These are phyloP conservation scores for Aspergillus awamori DNA, from an alignment of 2,329 filamentous ascomycete genomes.

Conservation along the genomic window DNA sequence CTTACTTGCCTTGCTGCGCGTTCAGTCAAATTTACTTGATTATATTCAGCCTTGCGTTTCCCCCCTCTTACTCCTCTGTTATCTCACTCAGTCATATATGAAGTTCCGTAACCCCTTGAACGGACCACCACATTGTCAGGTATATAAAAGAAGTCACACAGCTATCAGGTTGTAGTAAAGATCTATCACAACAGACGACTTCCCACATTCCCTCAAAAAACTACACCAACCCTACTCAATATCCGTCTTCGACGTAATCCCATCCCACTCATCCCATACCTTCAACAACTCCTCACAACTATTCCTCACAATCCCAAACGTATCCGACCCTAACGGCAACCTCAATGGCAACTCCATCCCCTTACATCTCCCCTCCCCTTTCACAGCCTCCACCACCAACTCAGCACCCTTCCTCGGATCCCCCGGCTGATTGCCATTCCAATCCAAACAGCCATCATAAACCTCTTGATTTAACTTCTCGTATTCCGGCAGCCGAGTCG, in stretches of 20 bases:
- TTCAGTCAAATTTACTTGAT: too few relatives aligned
- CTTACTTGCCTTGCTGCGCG: too few relatives aligned
- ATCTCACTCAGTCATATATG: too few relatives aligned
- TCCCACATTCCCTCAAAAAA: too few relatives aligned
- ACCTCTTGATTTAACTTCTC: constrained; percentile 9
- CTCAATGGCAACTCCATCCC: constrained; percentile 15
- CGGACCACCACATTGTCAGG: too few relatives aligned
- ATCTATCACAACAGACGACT: too few relatives aligned
- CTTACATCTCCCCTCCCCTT: constrained; percentile 13
- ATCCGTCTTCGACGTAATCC: neutral
- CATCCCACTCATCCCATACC: neutral
- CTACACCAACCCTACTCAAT: neutral
- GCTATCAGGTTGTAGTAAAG: too few relatives aligned
- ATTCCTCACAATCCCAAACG: constrained; percentile 11
- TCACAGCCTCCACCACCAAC: constrained; percentile 18
- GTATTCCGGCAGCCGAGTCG: constrained; percentile 14
- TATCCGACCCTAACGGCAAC: constrained; percentile 16
- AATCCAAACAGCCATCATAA: neutral
- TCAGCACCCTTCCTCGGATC: constrained; percentile 16
- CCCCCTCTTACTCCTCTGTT: too few relatives aligned
- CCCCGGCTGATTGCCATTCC: constrained; percentile 16
- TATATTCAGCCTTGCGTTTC: too few relatives aligned
- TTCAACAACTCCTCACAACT: constrained; percentile 6
- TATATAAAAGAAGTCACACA: too few relatives aligned
- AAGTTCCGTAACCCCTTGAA: too few relatives aligned